Base-by-base conservation (phyloP, 2,329 filamentous ascomycete species). In the Monosporascus sp. region DNA sequence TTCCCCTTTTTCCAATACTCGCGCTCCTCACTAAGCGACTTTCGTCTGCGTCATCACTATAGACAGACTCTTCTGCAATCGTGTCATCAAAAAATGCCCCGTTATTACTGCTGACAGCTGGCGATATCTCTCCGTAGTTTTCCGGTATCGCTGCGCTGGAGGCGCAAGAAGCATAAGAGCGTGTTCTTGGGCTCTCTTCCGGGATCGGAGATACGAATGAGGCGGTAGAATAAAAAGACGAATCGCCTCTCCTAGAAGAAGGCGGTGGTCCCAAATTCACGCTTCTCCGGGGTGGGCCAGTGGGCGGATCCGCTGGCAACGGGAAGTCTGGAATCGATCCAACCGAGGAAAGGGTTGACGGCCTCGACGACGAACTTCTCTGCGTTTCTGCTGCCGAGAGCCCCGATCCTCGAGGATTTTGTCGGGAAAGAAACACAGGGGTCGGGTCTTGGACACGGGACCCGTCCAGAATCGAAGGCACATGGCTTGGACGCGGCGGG, bases 171-270 rank as follows among this genome's bases (percentile, higher is more conserved):
- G 76, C 76, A 63, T 83, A 80, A 1, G 83, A 83, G 51, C 76
- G 72, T 3, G 77, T 73, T 24, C 78, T 74, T 0, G 81, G 77
- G 57, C 78, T 81, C 64, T 91, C 88, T 67, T 91, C 88, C 0
- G 84, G 85, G 50, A 92, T 91, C 0, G 88, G 87, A 0, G 88
- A 88, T 25, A 91, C 86, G 55, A 79, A 86, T 0, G 86, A 88
- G 14, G 76, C 71, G 58, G 78, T 81, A 3, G 85, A 87, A 61
- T 87, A 85, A 55, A 84, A 85, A 0, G 83, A 84, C 0, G 83
- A 85, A 27, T 76, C 78, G 1, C 82, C 83, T 59, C 83, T 73
- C 60, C 83, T 75, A 3, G 81, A 75, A 14, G 78, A 82, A 3
- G 83, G 83, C 0, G 83, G 83, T 18, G 83, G 83, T 3, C 83